Conservation (phyloP, 2,329 filamentous ascomycete genomes). For the Blastomyces parvus region DNA sequence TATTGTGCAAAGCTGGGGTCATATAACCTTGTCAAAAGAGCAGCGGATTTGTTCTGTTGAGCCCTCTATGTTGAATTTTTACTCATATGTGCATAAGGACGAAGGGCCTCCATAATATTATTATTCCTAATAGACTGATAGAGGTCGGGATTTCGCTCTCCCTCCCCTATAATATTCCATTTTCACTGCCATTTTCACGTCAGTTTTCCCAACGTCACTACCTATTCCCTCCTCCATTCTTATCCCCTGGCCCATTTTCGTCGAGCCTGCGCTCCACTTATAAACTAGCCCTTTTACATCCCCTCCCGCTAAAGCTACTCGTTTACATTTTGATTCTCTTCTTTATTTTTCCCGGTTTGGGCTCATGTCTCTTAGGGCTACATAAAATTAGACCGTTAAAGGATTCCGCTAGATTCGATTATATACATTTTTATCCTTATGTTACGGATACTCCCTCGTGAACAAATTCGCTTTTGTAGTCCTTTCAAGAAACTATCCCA, state of each 20-base stretch:
- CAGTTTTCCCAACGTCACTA: too few species aligned
- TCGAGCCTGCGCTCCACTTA: too few species aligned
- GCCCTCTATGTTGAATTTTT: slow-evolving; percentile 1
- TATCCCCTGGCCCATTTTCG: too few species aligned
- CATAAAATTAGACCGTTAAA: background rate
- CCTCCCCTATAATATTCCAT: too few species aligned
- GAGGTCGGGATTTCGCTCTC: too few species aligned
- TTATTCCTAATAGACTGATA: too few species aligned
- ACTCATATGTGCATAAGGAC: too few species aligned
- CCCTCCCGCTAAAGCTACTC: background rate
- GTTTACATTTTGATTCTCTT: background rate
- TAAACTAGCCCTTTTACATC: too few species aligned
- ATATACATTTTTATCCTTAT: background rate
- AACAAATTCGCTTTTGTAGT: background rate
- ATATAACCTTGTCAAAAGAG: background rate
- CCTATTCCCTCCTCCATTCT: too few species aligned
- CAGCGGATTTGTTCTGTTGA: background rate
- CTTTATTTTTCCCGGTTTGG: background rate
- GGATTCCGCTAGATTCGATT: background rate
- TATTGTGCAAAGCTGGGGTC: background rate
- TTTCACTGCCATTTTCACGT: too few species aligned
- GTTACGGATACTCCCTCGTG: too few species aligned
- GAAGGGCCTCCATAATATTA: too few species aligned
- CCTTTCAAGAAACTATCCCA: background rate
- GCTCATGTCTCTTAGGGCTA: background rate